phyloP scores from a whole-genome alignment of 139 green algal species.

The Haematococcus sp. region DNA sequence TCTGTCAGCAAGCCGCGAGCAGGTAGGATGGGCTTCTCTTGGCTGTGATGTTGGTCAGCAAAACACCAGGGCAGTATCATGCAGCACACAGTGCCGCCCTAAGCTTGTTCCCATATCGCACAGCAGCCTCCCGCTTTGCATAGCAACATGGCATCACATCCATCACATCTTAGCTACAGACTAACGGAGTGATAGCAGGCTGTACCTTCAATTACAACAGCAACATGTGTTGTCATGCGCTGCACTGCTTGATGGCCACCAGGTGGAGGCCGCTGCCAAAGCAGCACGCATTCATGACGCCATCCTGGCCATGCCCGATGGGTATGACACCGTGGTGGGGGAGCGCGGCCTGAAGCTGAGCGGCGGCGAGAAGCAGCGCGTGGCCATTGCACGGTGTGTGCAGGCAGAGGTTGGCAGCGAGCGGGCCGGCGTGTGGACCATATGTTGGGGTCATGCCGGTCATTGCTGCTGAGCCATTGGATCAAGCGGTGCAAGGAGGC shows the following conservation, averaged over 20 bases:
- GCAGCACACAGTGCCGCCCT: no score
- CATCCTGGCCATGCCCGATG: constrained; percentile 85
- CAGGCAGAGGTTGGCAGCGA: background rate
- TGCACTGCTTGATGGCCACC: background rate
- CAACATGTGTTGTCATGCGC: background rate
- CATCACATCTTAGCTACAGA: no score
- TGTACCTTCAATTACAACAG: no score
- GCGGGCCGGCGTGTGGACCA: background rate
- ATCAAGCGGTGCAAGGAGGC: background rate
- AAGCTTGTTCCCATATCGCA: no score
- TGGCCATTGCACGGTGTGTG: constrained; percentile 79
- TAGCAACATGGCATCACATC: no score
- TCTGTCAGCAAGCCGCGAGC: constrained; percentile 52
- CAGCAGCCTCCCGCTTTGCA: no score
- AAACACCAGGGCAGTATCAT: background rate
- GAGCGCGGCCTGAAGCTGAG: constrained; percentile 92
- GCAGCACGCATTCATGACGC: constrained; percentile 83
- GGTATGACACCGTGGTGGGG: constrained; percentile 90
- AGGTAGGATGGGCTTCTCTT: constrained; percentile 26
- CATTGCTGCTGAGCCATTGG: background rate
- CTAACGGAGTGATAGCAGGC: no score
- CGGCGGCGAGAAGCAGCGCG: constrained; percentile 93
- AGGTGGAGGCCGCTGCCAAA: constrained; percentile 55
- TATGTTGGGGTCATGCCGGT: no score
- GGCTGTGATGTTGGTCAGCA: background rate